Base-by-base conservation (phyloP, 176 grass and related monocot species). In the Musa beccarii region DNA sequence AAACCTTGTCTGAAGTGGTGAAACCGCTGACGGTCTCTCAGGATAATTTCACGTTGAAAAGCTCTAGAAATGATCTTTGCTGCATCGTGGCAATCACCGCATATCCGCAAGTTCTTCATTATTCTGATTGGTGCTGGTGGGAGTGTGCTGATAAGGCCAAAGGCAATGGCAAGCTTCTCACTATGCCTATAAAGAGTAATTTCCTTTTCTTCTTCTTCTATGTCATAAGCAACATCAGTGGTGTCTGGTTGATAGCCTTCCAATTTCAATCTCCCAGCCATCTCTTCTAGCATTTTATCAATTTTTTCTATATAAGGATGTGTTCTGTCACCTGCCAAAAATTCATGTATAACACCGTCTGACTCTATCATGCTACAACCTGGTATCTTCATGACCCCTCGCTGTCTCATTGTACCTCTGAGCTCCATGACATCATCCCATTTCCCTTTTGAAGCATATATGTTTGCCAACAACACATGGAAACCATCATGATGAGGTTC, bases 401-500 rank as follows among this genome's bases (percentile, higher is more conserved):
- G 73, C 66, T 96, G 78, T 70, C 82, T 92, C 89, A 92, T 92
- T 66, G 72, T 86, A 52, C 63, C 82, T 80, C 93, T 90, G 77
- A 96, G 53, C 59, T 96, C 85, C 66, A 79, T 90, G 54, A 90
- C 79, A 77, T 75, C 71, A 55, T 92, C 83, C 93, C 93, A 96
- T 80, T 78, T 96, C 72, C 84, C 89, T 63, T 85, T 87, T 57
- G 82, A 88, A 78, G 93, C 89, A 61, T 92, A 96, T 78, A 96
- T 90, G 77, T 96, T 96, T 12, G 85, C 89, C 75, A 96, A 75
- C 81, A 96, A 78, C 74, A 91, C 89, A 54, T 92, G 85, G 68
- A 92, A 88, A 2, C 93, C 93, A 19, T 96, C 93, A 80, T 96
- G 85, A 53, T 82, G 77, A 59, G 90, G 93, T 64, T 92, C 81